phyloP scores from a whole-genome alignment of 192 early-diverging fungal species.

The Podila clonocystis region DNA sequence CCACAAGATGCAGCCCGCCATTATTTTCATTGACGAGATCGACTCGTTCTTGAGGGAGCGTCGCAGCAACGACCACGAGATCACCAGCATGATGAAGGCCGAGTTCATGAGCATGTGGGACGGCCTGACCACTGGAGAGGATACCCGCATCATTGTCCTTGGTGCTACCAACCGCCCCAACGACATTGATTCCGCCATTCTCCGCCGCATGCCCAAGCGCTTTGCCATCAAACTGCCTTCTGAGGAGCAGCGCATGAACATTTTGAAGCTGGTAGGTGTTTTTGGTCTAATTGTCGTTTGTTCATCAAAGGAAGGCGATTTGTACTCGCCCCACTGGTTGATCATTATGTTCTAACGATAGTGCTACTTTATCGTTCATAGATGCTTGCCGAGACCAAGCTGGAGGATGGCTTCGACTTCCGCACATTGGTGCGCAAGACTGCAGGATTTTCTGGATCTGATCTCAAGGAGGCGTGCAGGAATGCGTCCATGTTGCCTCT shows the following conservation, averaged over 20 bases:
- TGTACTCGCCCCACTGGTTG: too few relatives aligned
- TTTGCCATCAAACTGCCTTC: slow-evolving; percentile 89
- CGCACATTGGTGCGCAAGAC: slow-evolving; percentile 76
- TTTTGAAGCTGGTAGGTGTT: slow-evolving; percentile 75
- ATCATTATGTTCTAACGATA: too few relatives aligned
- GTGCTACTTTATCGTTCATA: slow-evolving; percentile 30
- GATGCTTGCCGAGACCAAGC: slow-evolving; percentile 79
- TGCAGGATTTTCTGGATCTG: slow-evolving; percentile 88
- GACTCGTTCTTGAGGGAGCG: slow-evolving; percentile 96
- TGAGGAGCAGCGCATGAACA: slow-evolving; percentile 82
- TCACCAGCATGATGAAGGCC: slow-evolving; percentile 99
- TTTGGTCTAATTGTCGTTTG: background rate
- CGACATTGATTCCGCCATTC: slow-evolving; percentile 97
- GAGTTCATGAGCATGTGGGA: slow-evolving; percentile 99
- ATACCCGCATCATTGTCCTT: slow-evolving; percentile 76
- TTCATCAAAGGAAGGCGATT: too few relatives aligned
- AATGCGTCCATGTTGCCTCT: slow-evolving; percentile 97
- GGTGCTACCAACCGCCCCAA: slow-evolving; percentile 98
- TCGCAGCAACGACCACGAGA: slow-evolving; percentile 92
- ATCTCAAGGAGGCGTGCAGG: slow-evolving; percentile 98
- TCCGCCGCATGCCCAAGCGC: slow-evolving; percentile 97
- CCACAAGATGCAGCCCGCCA: slow-evolving; percentile 92
- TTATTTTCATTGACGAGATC: slow-evolving; percentile 99
- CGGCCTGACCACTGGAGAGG: slow-evolving; percentile 83
- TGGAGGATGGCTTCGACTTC: slow-evolving; percentile 76